Conservation (phyloP, 1,139 yeast genomes). For the Pneumocystis wakefieldiae region DNA sequence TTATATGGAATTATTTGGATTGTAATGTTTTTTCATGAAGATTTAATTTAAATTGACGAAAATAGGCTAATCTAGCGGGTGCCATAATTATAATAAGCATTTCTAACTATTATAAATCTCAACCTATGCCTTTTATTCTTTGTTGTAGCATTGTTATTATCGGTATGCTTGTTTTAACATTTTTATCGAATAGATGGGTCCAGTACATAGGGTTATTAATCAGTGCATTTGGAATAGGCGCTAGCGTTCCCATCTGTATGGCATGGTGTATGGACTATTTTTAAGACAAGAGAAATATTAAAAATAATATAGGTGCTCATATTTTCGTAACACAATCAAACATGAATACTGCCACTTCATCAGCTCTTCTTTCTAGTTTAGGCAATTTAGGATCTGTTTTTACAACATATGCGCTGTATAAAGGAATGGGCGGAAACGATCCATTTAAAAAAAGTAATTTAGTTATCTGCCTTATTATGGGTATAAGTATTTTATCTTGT, state of each 20-base stretch:
- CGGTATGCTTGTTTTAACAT: slow-evolving; percentile 47
- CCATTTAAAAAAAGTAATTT: slow-evolving; percentile 56
- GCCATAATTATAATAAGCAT: slow-evolving; percentile 63
- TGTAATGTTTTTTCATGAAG: slow-evolving; percentile 3
- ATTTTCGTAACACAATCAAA: slow-evolving; percentile 50
- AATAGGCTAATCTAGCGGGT: slow-evolving; percentile 47
- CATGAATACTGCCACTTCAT: slow-evolving; percentile 68
- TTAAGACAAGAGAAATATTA: not conserved
- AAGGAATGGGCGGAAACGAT: slow-evolving; percentile 74
- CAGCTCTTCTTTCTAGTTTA: slow-evolving; percentile 71
- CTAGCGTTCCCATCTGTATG: slow-evolving; percentile 83
- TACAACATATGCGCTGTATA: slow-evolving; percentile 69
- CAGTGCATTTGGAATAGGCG: slow-evolving; percentile 77
- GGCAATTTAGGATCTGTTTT: slow-evolving; percentile 79
- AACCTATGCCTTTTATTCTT: slow-evolving; percentile 47
- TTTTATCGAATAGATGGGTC: slow-evolving; percentile 58
- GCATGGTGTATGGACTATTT: slow-evolving; percentile 34
- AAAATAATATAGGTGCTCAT: not conserved
- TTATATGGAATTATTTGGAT: slow-evolving; percentile 12
- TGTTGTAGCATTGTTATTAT: slow-evolving; percentile 53
- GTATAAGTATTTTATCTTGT: slow-evolving; percentile 46
- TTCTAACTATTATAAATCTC: slow-evolving; percentile 50
- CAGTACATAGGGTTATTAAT: slow-evolving; percentile 66
- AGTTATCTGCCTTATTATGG: slow-evolving; percentile 69
- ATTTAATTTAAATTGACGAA: not conserved